phyloP scores from a whole-genome alignment of 1,284 basidiomycete genomes.

The Mycosarcoma maydis region DNA sequence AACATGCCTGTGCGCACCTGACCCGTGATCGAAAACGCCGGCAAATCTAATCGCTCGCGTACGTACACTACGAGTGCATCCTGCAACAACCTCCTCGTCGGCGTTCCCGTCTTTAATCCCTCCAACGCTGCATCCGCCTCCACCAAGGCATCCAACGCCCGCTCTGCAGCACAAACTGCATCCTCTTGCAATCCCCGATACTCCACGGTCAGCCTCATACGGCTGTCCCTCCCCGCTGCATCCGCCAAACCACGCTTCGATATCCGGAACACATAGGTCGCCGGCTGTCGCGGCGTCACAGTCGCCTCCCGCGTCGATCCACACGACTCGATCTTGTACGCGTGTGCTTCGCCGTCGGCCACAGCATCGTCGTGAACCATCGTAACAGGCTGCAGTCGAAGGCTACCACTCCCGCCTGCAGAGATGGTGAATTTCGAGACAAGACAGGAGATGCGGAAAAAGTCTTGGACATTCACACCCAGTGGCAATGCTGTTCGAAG shows the following conservation, averaged over 20 bases:
- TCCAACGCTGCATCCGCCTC: not conserved
- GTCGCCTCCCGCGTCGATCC: conserved; percentile 9
- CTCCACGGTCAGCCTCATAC: conserved; percentile 41
- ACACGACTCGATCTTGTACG: conserved; percentile 17
- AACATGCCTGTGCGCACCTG: conserved; percentile 18
- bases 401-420: conserved; percentile 31
- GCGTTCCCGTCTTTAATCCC: conserved; percentile 1
- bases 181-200: conserved; percentile 57
- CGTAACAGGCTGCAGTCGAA: conserved; percentile 33
- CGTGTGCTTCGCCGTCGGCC: not conserved
- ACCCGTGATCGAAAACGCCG: conserved; percentile 36
- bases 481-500: conserved; percentile 53
- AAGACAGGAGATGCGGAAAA: conserved; percentile 54
- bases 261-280: conserved; percentile 55
- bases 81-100: conserved; percentile 16
- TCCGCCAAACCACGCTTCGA: not conserved
- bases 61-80: conserved; percentile 28
- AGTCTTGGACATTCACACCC: conserved; percentile 66
- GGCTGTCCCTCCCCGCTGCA: not conserved
- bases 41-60: conserved; percentile 31
- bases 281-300: conserved; percentile 55
- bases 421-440: conserved; percentile 60
- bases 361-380: conserved; percentile 27
- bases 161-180: conserved; percentile 9
- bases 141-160: conserved; percentile 7